Evolutionary conservation across 2,329 filamentous ascomycete species (phyloP).

Genomic region (Fusarium newnesense): DNA sequence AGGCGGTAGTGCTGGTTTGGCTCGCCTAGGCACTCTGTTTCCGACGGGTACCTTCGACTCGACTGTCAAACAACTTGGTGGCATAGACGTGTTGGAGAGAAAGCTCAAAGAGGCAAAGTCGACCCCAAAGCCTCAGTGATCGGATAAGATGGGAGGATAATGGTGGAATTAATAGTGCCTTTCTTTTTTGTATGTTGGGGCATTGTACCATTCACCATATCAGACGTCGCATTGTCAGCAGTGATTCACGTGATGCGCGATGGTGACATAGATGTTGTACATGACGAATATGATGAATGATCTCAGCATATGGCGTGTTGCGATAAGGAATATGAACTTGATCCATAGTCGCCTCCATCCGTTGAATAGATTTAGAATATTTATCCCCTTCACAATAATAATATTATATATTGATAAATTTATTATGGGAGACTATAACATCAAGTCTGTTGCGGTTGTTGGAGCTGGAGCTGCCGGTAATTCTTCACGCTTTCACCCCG

Average conservation of each 20-base stretch:
- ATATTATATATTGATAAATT: too few species aligned
- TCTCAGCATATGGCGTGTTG: not conserved
- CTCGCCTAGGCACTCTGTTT: slow-evolving; percentile 7
- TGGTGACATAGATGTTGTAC: slow-evolving; percentile 16
- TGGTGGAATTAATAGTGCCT: too few species aligned
- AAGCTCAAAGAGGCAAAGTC: slow-evolving; percentile 10
- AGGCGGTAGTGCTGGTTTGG: slow-evolving; percentile 9
- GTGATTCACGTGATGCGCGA: slow-evolving; percentile 14
- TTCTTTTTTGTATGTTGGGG: fast-evolving
- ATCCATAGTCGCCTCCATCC: fast-evolving
- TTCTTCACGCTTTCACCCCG: fast-evolving
- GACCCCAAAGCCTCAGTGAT: not conserved
- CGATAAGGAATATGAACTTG: not conserved
- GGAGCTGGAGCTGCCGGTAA: slow-evolving; percentile 40
- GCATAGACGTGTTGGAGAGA: slow-evolving; percentile 26
- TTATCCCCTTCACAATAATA: not conserved
- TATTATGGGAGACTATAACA: not conserved
- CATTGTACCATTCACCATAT: not conserved
- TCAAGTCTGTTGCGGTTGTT: slow-evolving; percentile 37
- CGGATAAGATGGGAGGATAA: fast-evolving
- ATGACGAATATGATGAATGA: slow-evolving; percentile 25
- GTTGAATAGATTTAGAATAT: fast-evolving
- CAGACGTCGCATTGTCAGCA: too few species aligned
- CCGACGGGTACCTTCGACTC: slow-evolving; percentile 20
- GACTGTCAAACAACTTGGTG: slow-evolving; percentile 15